Evolutionary conservation across 2,329 filamentous ascomycete genomes (phyloP).

Genomic region (Harringtonia lauricola): DNA sequence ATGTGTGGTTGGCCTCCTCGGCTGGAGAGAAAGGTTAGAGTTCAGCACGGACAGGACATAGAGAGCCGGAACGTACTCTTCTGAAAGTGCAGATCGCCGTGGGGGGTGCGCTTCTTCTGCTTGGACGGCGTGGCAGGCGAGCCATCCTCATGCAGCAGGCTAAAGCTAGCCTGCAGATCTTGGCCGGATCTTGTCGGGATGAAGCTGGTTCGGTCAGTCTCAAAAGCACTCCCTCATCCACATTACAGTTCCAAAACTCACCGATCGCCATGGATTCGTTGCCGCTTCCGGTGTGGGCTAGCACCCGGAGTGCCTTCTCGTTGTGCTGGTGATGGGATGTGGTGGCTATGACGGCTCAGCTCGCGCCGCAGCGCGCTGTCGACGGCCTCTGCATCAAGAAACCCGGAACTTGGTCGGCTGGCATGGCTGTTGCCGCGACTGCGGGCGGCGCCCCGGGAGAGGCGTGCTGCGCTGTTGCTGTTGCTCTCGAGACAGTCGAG

Average conservation of each 20-base stretch:
- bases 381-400: conserved; percentile 37
- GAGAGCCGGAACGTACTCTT: conserved; percentile 49
- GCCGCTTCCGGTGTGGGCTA: conserved; percentile 47
- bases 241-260: no score
- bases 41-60: background rate
- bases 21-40: conserved; percentile 35
- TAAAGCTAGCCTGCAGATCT: conserved; percentile 88
- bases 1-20: conserved; percentile 91
- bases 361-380: conserved; percentile 41
- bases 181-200: conserved; percentile 91
- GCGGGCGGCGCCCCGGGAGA: background rate
- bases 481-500: background rate
- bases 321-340: conserved; percentile 15
- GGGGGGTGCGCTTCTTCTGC: conserved; percentile 71
- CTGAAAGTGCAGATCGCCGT: conserved; percentile 89
- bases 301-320: conserved; percentile 40
- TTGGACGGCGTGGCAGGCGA: conserved; percentile 86
- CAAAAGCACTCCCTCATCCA: no score
- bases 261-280: conserved; percentile 51
- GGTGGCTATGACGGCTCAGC: conserved; percentile 21
- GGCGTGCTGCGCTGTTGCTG: background rate
- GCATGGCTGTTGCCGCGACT: background rate
- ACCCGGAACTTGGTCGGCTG: conserved; percentile 5
- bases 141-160: conserved; percentile 79
- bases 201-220: conserved; percentile 48